Percentiles rank a stretch among this genome's conserved stretches.
Conservation (phyloP, 345 rosid genomes). For the Brassica juncea region DNA sequence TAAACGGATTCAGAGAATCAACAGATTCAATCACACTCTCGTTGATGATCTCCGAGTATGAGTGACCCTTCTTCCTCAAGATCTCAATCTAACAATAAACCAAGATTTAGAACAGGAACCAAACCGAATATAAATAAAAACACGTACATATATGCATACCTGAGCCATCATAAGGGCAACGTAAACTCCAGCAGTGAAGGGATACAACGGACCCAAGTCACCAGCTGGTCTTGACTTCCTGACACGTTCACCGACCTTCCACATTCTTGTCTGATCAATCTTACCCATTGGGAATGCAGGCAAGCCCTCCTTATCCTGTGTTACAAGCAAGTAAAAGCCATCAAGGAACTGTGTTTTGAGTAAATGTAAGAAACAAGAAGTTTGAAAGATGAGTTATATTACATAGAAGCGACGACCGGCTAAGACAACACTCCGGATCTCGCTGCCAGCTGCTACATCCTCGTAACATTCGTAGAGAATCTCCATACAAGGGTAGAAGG, state of each 20-base stretch:
- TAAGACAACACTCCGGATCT: slow-evolving; percentile 83
- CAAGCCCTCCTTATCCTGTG: slow-evolving; percentile 92
- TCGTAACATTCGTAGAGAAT: slow-evolving; percentile 87
- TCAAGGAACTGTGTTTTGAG: neutral
- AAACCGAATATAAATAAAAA: neutral
- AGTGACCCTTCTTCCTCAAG: slow-evolving; percentile 96
- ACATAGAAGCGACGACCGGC: slow-evolving; percentile 93
- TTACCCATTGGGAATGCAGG: slow-evolving; percentile 99
- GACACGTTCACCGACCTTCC: slow-evolving; percentile 90
- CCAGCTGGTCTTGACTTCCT: slow-evolving; percentile 64
- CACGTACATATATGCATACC: slow-evolving; percentile 43
- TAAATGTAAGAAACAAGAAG: neutral
- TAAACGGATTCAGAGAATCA: slow-evolving; percentile 90
- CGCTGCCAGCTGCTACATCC: slow-evolving; percentile 83
- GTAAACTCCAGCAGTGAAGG: slow-evolving; percentile 90
- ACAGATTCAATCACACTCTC: slow-evolving; percentile 92
- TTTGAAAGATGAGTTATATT: slow-evolving; percentile 17
- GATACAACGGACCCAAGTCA: slow-evolving; percentile 77
- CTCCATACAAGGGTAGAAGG: slow-evolving; percentile 85
- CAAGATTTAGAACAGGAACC: neutral
- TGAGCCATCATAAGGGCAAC: slow-evolving; percentile 98
- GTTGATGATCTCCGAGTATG: slow-evolving; percentile 88
- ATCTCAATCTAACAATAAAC: slow-evolving; percentile 64
- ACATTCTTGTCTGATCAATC: slow-evolving; percentile 93
- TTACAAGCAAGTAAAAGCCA: slow-evolving; percentile 7